Conservation (phyloP, 1,284 basidiomycete genomes). For the Porogramme epimiltina region DNA sequence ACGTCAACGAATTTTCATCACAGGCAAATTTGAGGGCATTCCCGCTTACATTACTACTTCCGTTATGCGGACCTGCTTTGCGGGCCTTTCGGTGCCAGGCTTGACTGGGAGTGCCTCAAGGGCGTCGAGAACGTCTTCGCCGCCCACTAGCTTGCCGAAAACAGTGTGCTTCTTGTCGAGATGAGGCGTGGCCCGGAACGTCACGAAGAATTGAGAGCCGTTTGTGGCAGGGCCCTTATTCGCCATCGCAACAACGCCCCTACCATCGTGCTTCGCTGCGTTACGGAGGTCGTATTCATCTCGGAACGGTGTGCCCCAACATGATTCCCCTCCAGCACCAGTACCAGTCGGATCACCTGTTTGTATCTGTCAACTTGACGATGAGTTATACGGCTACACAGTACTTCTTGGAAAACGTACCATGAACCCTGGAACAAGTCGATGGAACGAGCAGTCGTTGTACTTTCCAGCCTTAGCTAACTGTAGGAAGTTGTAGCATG, state of each 20-base stretch:
- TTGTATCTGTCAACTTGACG: slow-evolving; percentile 63
- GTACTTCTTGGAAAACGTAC: slow-evolving; percentile 47
- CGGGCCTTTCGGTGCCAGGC: slow-evolving; percentile 84
- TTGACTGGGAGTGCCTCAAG: slow-evolving; percentile 84
- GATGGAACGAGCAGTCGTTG: slow-evolving; percentile 88
- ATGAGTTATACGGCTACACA: not conserved
- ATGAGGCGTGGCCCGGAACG: slow-evolving; percentile 81
- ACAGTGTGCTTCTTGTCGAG: slow-evolving; percentile 91
- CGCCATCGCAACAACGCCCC: slow-evolving; percentile 88
- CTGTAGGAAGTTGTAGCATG: slow-evolving; percentile 97
- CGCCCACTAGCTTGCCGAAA: slow-evolving; percentile 95
- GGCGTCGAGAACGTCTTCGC: slow-evolving; percentile 85
- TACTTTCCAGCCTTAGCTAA: slow-evolving; percentile 90
- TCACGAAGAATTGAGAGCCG: slow-evolving; percentile 91
- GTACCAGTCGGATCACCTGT: slow-evolving; percentile 97
- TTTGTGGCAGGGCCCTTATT: slow-evolving; percentile 89
- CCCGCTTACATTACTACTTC: slow-evolving; percentile 73
- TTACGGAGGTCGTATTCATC: slow-evolving; percentile 89
- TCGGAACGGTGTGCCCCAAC: slow-evolving; percentile 94
- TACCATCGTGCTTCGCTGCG: slow-evolving; percentile 81
- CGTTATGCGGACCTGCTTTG: slow-evolving; percentile 79
- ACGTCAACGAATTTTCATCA: too few relatives aligned
- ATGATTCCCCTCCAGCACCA: slow-evolving; percentile 90
- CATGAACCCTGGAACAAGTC: slow-evolving; percentile 98
- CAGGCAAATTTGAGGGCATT: too few relatives aligned